Percentiles rank a stretch among this genome's conserved stretches.
Evolutionary conservation across 768 basidiomycete genomes (phyloP).

Genomic region (Lanmaoa pseudosensibilis): DNA sequence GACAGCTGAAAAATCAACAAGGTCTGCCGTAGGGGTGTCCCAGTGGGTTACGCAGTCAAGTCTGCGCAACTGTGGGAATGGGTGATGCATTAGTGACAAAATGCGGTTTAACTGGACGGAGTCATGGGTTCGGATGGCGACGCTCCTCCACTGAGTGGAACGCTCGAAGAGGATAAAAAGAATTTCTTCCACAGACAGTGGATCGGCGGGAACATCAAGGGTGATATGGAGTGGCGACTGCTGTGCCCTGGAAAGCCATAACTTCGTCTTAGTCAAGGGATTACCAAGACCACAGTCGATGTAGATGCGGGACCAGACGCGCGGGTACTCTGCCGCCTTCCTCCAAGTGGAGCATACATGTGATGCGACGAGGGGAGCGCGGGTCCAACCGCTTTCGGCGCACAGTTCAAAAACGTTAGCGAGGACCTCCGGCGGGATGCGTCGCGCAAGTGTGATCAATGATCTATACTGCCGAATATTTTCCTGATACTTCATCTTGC

Average conservation of each 20-base stretch:
- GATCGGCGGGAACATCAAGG: conserved; percentile 38
- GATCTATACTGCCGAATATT: conserved; percentile 46
- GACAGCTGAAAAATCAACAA: conserved; percentile 33
- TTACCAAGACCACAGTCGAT: conserved; percentile 47
- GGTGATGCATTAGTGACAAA: conserved; percentile 36
- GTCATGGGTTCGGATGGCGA: conserved; percentile 41
- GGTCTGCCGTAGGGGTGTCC: conserved; percentile 21
- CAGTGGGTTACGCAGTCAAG: conserved; percentile 35
- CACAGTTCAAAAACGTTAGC: conserved; percentile 54
- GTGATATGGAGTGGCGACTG: conserved; percentile 46
- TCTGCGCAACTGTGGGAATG: conserved; percentile 39
- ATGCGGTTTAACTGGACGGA: conserved; percentile 41
- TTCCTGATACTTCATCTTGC: conserved; percentile 42
- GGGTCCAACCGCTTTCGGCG: conserved; percentile 50
- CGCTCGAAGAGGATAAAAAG: conserved; percentile 43
- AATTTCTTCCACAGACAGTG: conserved; percentile 32
- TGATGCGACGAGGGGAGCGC: conserved; percentile 54
- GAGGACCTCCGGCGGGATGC: conserved; percentile 54
- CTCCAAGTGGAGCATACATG: conserved; percentile 64
- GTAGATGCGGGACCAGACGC: conserved; percentile 58
- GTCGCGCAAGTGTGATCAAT: conserved; percentile 54
- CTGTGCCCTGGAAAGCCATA: conserved; percentile 53
- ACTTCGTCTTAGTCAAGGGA: conserved; percentile 41
- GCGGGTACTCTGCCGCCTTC: conserved; percentile 48
- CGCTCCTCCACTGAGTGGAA: conserved; percentile 43